Percentiles rank a stretch among this genome's conserved stretches.
Conservation (phyloP, 495 filamentous ascomycete genomes). For the Aspergillus baeticus region DNA sequence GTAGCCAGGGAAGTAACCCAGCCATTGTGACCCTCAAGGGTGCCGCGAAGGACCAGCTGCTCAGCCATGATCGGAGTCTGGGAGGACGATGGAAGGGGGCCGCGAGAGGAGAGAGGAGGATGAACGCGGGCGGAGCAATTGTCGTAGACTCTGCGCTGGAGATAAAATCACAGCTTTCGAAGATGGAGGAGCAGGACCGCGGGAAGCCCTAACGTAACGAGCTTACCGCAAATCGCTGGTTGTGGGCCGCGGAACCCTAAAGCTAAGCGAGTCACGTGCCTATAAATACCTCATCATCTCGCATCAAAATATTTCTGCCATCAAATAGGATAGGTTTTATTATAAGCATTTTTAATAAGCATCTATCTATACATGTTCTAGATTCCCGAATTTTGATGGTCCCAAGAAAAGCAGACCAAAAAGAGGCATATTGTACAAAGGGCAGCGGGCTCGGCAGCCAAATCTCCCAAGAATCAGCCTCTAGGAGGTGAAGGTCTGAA, state of each 20-base stretch:
- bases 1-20: constrained; percentile 82
- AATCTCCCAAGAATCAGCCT: background rate
- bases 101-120: constrained; percentile 38
- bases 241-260: constrained; percentile 41
- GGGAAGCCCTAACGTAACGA: constrained; percentile 41
- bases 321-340: too few relatives aligned
- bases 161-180: constrained; percentile 43
- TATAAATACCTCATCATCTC: background rate
- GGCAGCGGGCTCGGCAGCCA: background rate
- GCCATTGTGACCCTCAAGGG: constrained; percentile 92
- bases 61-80: constrained; percentile 72
- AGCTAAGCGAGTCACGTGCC: constrained; percentile 37
- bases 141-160: constrained; percentile 48
- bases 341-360: background rate
- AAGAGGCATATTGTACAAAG: constrained; percentile 8
- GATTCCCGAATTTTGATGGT: background rate
- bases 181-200: constrained; percentile 35
- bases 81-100: constrained; percentile 42
- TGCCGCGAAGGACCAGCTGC: constrained; percentile 95
- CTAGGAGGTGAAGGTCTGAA: constrained; percentile 47
- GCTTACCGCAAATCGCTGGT: constrained; percentile 26
- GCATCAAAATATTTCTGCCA: too few relatives aligned
- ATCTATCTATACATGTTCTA: background rate
- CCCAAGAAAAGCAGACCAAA: background rate
- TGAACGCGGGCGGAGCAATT: constrained; percentile 43